phyloP scores from a whole-genome alignment of 805 yeast species.

The Kluyveromyces siamensis region DNA sequence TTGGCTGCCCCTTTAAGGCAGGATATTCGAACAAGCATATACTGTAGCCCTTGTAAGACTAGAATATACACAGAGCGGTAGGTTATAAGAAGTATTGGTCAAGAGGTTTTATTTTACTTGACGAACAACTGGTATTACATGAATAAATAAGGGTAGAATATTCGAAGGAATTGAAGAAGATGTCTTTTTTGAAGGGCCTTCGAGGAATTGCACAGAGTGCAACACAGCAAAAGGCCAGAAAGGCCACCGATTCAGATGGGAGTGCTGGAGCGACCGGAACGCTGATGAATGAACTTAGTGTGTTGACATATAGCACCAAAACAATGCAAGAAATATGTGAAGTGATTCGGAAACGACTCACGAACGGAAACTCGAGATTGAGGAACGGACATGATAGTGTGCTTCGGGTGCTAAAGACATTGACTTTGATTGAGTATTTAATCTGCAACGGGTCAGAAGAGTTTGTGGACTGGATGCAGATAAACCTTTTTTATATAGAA shows the following conservation, averaged over 20 bases:
- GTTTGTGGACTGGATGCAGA: constrained; percentile 40
- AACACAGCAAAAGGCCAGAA: constrained; percentile 31
- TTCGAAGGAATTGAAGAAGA: constrained; percentile 1
- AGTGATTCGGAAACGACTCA: constrained; percentile 34
- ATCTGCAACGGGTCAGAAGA: constrained; percentile 45
- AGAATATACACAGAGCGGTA: too few relatives aligned
- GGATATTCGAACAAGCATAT: too few relatives aligned
- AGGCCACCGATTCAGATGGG: constrained; percentile 43
- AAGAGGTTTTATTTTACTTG: too few relatives aligned
- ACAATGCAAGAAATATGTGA: constrained; percentile 33
- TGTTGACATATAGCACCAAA: constrained; percentile 34
- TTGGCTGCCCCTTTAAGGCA: too few relatives aligned
- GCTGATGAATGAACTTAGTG: constrained; percentile 43
- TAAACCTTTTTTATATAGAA: constrained; percentile 23
- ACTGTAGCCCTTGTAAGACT: too few relatives aligned
- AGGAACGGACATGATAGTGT: constrained; percentile 27
- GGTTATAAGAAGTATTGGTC: too few relatives aligned
- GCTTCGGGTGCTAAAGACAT: constrained; percentile 37
- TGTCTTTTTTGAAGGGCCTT: constrained; percentile 24
- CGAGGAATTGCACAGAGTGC: constrained; percentile 26
- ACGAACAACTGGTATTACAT: too few relatives aligned
- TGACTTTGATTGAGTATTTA: constrained; percentile 43
- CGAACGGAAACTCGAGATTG: constrained; percentile 17
- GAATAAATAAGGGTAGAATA: too few relatives aligned
- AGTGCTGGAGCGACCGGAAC: constrained; percentile 48